Conservation (phyloP, 2,329 filamentous ascomycete genomes). For the Ophiostoma sp. region DNA sequence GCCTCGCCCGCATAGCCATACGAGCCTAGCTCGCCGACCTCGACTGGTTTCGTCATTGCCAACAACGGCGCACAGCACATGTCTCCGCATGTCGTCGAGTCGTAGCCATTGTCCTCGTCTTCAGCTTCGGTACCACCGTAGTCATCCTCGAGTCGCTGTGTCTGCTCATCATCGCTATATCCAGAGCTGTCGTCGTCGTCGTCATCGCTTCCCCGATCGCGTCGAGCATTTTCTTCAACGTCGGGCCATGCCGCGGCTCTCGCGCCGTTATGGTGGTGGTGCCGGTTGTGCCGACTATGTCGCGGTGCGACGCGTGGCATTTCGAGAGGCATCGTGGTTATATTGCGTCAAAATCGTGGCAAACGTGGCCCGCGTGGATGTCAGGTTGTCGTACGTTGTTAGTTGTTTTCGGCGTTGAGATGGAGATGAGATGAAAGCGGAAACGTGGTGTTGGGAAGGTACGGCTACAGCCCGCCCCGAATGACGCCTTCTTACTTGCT, state of each 20-base stretch:
- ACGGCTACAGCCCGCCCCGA: not conserved
- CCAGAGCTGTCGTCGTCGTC: constrained; percentile 6
- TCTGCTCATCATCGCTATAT: not conserved
- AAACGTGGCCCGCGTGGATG: not conserved
- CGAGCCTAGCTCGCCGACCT: constrained; percentile 45
- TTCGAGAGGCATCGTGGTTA: constrained; percentile 18
- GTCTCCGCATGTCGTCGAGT: constrained; percentile 3
- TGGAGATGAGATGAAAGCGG: constrained; percentile 9
- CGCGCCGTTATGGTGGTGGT: not conserved
- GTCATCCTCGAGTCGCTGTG: not conserved
- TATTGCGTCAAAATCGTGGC: too few relatives aligned
- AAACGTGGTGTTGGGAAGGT: not conserved
- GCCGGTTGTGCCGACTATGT: not conserved
- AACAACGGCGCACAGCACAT: constrained; percentile 44
- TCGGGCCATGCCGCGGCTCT: constrained; percentile 5
- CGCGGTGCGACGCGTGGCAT: constrained; percentile 21
- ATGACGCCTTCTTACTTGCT: constrained; percentile 23
- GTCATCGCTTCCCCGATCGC: not conserved
- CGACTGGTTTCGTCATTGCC: constrained; percentile 45
- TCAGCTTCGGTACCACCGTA: not conserved
- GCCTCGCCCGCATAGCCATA: constrained; percentile 37
- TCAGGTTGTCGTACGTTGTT: not conserved
- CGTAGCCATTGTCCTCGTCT: not conserved
- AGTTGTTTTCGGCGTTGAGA: not conserved
- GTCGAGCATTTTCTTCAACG: constrained; percentile 8